Conservation (phyloP, 805 yeast species). For the Wickerhamomyces subpelliculosus region DNA sequence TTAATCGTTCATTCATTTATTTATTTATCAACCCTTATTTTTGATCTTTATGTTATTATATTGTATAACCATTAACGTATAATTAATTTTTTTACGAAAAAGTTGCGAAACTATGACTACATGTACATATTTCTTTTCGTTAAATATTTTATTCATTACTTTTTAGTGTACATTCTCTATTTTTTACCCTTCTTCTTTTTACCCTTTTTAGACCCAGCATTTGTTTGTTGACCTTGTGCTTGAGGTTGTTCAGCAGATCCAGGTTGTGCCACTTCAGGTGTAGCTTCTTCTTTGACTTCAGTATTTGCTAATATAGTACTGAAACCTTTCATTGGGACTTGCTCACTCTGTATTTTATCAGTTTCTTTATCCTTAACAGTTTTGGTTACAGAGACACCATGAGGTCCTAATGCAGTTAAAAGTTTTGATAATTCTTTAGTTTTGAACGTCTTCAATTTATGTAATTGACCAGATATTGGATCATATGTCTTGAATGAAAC, state of each 20-base stretch:
- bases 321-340: conserved; percentile 14
- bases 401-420: conserved; percentile 67
- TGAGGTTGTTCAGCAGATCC: conserved; percentile 1
- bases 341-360: background rate
- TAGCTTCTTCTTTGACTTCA: conserved; percentile 14
- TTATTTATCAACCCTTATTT: too few species aligned
- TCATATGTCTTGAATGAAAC: conserved; percentile 54
- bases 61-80: too few species aligned
- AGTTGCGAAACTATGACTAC: too few species aligned
- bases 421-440: conserved; percentile 66
- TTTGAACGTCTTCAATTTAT: conserved; percentile 49
- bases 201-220: conserved; percentile 10
- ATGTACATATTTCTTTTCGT: too few species aligned
- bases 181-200: conserved; percentile 21
- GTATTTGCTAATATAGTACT: conserved; percentile 18
- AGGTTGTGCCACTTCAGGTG: too few species aligned
- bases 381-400: conserved; percentile 31
- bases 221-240: background rate
- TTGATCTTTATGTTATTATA: too few species aligned
- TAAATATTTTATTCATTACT: background rate
- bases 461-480: conserved; percentile 56
- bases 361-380: background rate
- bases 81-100: too few species aligned
- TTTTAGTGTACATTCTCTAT: background rate
- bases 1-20: too few species aligned